phyloP scores from a whole-genome alignment of 192 early-diverging fungal species.

The Chytriomyces sp. region DNA sequence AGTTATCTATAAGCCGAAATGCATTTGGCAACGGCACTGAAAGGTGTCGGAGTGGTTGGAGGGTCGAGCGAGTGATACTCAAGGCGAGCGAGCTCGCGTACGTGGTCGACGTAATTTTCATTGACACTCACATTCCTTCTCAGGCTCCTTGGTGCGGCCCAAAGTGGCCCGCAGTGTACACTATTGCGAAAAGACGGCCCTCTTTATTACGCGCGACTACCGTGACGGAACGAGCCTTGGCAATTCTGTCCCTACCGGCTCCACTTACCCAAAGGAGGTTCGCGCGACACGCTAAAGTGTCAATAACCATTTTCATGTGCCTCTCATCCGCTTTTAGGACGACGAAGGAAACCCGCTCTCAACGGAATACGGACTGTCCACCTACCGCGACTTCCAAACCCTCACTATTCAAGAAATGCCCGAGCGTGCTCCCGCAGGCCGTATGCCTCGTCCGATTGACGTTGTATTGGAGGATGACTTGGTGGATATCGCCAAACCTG shows the following conservation, averaged over 20 bases:
- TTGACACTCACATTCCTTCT: neutral
- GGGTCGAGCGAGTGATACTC: too few species aligned
- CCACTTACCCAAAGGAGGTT: constrained; percentile 87
- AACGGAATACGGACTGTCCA: constrained; percentile 89
- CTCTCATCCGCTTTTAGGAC: constrained; percentile 53
- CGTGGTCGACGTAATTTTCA: too few species aligned
- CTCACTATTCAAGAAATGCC: constrained; percentile 99
- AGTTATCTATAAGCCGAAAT: too few species aligned
- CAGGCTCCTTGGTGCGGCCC: constrained; percentile 91
- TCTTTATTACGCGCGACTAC: constrained; percentile 85
- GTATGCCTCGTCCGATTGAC: constrained; percentile 91
- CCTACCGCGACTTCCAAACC: constrained; percentile 90
- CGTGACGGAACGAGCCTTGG: constrained; percentile 82
- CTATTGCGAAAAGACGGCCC: constrained; percentile 82
- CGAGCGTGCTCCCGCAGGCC: constrained; percentile 91
- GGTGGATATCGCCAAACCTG: constrained; percentile 93
- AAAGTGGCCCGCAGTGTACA: constrained; percentile 92
- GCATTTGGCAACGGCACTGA: too few species aligned
- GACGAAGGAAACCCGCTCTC: constrained; percentile 88
- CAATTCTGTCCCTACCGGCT: constrained; percentile 66
- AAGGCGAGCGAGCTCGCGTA: neutral
- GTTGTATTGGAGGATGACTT: constrained; percentile 95
- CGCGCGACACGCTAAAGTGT: neutral
- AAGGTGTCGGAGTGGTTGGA: too few species aligned
- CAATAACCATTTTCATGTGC: constrained; percentile 16